Conservation (phyloP, 768 basidiomycete genomes). For the Lentinula edodes region DNA sequence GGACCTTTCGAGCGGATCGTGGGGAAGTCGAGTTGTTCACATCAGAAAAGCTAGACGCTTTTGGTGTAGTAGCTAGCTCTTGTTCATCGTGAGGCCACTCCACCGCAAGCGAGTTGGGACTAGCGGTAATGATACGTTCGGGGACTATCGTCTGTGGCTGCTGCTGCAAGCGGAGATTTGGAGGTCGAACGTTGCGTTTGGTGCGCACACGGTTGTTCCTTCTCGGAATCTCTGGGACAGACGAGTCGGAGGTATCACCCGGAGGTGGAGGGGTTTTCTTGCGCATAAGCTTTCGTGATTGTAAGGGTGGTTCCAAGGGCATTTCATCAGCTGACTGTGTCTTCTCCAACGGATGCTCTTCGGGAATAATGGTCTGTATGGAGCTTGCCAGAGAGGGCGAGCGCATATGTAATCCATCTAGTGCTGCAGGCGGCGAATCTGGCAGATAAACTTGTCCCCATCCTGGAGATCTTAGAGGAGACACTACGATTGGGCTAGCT, state of each 20-base stretch:
- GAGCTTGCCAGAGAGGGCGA: conserved; percentile 22
- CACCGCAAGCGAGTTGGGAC: conserved; percentile 37
- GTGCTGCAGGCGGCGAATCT: conserved; percentile 34
- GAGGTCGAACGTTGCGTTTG: conserved; percentile 45
- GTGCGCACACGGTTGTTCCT: conserved; percentile 43
- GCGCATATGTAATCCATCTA: conserved; percentile 32
- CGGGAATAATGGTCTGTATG: conserved; percentile 23
- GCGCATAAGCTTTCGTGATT: conserved; percentile 24
- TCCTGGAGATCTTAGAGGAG: conserved; percentile 18
- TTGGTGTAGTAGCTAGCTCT: conserved; percentile 53
- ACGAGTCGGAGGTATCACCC: conserved; percentile 49
- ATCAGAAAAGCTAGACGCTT: conserved; percentile 40
- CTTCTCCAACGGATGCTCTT: conserved; percentile 6
- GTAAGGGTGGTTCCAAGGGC: conserved; percentile 18
- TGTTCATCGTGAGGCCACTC: conserved; percentile 48
- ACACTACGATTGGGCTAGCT: conserved; percentile 12
- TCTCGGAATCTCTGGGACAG: conserved; percentile 25
- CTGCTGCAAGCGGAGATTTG: conserved; percentile 43
- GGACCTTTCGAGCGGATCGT: conserved; percentile 23
- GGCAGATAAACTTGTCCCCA: conserved; percentile 26
- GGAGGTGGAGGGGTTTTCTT: conserved; percentile 33
- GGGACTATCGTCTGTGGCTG: conserved; percentile 15
- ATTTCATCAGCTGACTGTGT: conserved; percentile 4
- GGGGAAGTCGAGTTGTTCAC: conserved; percentile 21
- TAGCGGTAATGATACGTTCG: conserved; percentile 25